A percentile compares a stretch with the other conserved stretches of the same genome.
Conservation (phyloP, 768 basidiomycete species). For the Nevesoporus exiguus region DNA sequence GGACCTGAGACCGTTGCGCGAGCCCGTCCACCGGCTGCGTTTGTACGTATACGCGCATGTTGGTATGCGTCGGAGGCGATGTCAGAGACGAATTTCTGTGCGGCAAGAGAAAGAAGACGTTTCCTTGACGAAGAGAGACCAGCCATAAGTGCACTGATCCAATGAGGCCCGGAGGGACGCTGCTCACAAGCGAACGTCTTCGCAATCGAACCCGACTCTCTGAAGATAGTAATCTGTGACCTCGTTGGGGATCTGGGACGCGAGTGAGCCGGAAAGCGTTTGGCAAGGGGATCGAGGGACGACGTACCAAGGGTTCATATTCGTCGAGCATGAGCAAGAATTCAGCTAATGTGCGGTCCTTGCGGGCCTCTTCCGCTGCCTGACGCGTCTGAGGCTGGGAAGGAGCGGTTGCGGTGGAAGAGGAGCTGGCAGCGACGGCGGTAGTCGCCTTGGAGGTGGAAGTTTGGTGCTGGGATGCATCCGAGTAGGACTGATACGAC, state of each 20-base stretch:
- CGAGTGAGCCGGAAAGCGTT: neutral
- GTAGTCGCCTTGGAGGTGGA: constrained; percentile 20
- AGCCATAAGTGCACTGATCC: neutral
- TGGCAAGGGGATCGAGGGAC: neutral
- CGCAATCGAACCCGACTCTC: constrained; percentile 91
- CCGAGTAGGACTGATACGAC: constrained; percentile 16
- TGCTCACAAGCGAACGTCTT: constrained; percentile 85
- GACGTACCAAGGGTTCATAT: constrained; percentile 85
- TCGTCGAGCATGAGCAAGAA: constrained; percentile 96
- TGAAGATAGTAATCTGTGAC: constrained; percentile 98
- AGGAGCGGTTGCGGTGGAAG: constrained; percentile 20
- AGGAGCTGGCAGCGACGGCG: constrained; percentile 14
- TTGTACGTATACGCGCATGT: constrained; percentile 93
- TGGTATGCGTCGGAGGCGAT: constrained; percentile 97
- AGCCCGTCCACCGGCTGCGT: constrained; percentile 71
- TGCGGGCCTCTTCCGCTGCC: constrained; percentile 75
- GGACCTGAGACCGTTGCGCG: constrained; percentile 54
- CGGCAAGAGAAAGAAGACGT: constrained; percentile 89
- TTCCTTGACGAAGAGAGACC: constrained; percentile 54
- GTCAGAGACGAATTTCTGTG: constrained; percentile 97
- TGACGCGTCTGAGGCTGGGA: constrained; percentile 54
- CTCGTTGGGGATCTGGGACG: constrained; percentile 85
- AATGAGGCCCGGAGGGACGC: neutral
- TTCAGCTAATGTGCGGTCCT: constrained; percentile 88
- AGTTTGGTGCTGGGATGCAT: constrained; percentile 21